Evolutionary conservation across 2,329 filamentous ascomycete genomes (phyloP), one percentile per base, ranked within the genome.

Genomic region (Phialophora verrucosa): DNA sequence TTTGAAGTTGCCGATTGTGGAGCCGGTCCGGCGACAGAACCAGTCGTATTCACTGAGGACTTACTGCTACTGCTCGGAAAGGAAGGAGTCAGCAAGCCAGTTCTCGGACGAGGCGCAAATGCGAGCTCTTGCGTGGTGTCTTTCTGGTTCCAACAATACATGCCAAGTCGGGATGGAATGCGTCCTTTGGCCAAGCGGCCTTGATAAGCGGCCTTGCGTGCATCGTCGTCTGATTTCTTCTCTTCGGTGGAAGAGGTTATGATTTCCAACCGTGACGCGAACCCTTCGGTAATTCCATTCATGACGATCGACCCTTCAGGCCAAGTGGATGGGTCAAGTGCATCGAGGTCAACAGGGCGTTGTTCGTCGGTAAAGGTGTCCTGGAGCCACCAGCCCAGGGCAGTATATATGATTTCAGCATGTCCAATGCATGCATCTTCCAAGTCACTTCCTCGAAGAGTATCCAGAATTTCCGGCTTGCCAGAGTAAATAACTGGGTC

Each of bases 401-500:
- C 10, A 25, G 29, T 61, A 42, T 68, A 70, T 29, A 61, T 58
- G 25, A 68, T 68, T 25, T 55, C 31, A 23, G 62, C 61, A 5
- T 35, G 29, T 3, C 68, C 68, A 32, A 66, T 64, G 27, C 63
- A 64, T 3, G 60, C 65, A 31, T 66, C 57, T 38, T 70, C 65
- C 12, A 70, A 63, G 23, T 31, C 54, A 10, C 63, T 64, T 1
- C 65, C 68, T 11, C 57, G 49, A 20, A 64, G 35, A 3, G 17
- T 49, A 20, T 58, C 42, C 20, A 70, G 54, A 20, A 63, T 14
- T 11, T 63, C 65, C 17, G 25, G 53, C 25, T 63, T 51, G 25
- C 68, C 65, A 7, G 42, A 47, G 58, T 64, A 68, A 29, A 61
- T 11, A 27, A 70, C 60, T 3, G 68, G 68, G 38, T 70, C 68